Conservation (phyloP, 2,329 filamentous ascomycete genomes). For the Pezicula carpinea region DNA sequence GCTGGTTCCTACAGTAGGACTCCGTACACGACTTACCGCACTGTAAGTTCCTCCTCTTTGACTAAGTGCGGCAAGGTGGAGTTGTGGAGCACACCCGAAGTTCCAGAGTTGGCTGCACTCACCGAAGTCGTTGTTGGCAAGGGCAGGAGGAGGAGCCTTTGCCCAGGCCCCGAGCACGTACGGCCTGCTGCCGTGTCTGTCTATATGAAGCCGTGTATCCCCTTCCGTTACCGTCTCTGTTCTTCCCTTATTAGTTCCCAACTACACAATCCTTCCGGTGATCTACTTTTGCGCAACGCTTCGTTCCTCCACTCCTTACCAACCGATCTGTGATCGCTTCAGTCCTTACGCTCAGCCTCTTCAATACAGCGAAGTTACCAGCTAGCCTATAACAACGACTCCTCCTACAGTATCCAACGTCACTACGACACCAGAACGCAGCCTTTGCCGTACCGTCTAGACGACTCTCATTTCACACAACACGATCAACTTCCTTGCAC, state of each 20-base stretch:
- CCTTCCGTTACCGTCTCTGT: not conserved
- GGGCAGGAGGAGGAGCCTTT: not conserved
- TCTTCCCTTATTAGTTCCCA: not conserved
- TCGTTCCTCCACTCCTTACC: not conserved
- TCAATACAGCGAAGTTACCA: no score
- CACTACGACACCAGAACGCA: not conserved
- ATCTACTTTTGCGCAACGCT: not conserved
- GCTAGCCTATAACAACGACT: slow-evolving; percentile 1
- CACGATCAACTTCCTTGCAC: not conserved
- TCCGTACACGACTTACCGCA: no score
- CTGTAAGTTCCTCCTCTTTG: no score
- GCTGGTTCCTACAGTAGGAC: no score
- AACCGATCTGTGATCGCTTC: slow-evolving; percentile 2
- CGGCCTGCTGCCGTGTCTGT: not conserved
- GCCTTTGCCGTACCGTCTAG: not conserved
- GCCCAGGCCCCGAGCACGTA: no score
- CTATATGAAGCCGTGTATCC: not conserved
- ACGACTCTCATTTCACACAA: not conserved
- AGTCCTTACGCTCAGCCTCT: slow-evolving; percentile 2
- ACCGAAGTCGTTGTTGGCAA: not conserved
- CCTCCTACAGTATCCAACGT: not conserved
- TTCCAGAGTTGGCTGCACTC: no score
- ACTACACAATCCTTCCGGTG: no score
- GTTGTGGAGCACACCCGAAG: no score
- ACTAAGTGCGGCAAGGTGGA: no score